These are phyloP conservation scores for Calonectria pteridis DNA, from an alignment of 2,329 filamentous ascomycete genomes.

Conservation along the genomic window DNA sequence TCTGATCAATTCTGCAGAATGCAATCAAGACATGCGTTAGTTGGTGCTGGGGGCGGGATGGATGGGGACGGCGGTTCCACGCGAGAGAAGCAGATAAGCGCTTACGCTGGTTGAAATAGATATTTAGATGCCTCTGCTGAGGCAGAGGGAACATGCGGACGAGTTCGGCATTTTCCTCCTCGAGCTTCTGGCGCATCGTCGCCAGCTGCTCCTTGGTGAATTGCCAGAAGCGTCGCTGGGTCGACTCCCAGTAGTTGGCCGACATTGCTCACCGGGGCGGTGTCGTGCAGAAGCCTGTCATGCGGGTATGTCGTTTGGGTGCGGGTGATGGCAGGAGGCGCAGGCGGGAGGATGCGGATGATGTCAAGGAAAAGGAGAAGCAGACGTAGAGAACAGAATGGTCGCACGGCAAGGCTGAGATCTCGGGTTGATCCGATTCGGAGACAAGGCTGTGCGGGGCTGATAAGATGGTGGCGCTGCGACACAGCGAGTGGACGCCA, in stretches of 20 bases:
- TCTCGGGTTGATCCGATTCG: constrained; percentile 19
- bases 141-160: constrained; percentile 86
- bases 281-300: constrained; percentile 27
- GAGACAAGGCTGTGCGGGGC: constrained; percentile 28
- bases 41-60: neutral
- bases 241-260: constrained; percentile 96
- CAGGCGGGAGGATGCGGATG: neutral
- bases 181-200: constrained; percentile 80
- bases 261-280: constrained; percentile 71
- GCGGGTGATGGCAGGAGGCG: neutral
- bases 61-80: neutral
- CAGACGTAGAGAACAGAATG: neutral
- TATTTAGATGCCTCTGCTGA: constrained; percentile 83
- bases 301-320: neutral
- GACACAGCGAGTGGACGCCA: neutral
- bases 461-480: constrained; percentile 16
- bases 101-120: constrained; percentile 92
- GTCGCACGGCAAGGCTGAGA: constrained; percentile 25
- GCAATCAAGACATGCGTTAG: constrained; percentile 21
- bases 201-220: constrained; percentile 87
- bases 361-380: neutral
- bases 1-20: constrained; percentile 76
- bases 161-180: constrained; percentile 79
- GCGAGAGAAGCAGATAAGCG: constrained; percentile 12
- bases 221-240: constrained; percentile 90